Evolutionary conservation across 176 grass and related monocot species (phyloP).

Genomic region (Lolium rigidum): DNA sequence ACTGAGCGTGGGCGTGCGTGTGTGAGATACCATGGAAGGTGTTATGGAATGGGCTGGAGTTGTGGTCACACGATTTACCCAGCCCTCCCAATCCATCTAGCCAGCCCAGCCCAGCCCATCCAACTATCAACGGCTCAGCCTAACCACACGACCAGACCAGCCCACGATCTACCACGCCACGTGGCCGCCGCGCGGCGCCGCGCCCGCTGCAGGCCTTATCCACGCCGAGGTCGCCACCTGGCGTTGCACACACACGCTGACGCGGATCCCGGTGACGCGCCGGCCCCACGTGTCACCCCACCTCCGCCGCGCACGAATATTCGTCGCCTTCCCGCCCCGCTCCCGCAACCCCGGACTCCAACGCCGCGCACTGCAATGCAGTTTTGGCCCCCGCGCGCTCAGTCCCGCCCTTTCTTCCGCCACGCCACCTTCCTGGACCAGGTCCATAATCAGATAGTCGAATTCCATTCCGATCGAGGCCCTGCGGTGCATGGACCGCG

Average conservation of each 20-base stretch:
- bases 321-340: not conserved
- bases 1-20: too few relatives aligned
- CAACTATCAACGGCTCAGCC: not conserved
- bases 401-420: constrained; percentile 24
- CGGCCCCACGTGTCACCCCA: constrained; percentile 29
- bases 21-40: too few relatives aligned
- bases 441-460: not conserved
- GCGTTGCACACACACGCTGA: not conserved
- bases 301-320: too few relatives aligned
- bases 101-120: not conserved
- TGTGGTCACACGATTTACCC: too few relatives aligned
- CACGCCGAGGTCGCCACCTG: not conserved
- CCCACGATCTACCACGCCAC: not conserved
- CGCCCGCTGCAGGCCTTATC: not conserved
- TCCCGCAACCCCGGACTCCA: constrained; percentile 40
- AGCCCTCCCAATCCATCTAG: not conserved
- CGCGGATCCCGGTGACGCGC: not conserved
- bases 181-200: not conserved
- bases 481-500: not conserved
- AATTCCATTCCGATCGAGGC: accelerated
- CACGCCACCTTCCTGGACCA: accelerated
- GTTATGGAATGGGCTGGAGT: too few relatives aligned
- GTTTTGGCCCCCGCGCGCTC: constrained; percentile 30
- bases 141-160: not conserved
- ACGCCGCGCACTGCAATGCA: constrained; percentile 32